phyloP scores from a whole-genome alignment of 192 early-diverging fungal genomes.

The Piromyces finnis region DNA sequence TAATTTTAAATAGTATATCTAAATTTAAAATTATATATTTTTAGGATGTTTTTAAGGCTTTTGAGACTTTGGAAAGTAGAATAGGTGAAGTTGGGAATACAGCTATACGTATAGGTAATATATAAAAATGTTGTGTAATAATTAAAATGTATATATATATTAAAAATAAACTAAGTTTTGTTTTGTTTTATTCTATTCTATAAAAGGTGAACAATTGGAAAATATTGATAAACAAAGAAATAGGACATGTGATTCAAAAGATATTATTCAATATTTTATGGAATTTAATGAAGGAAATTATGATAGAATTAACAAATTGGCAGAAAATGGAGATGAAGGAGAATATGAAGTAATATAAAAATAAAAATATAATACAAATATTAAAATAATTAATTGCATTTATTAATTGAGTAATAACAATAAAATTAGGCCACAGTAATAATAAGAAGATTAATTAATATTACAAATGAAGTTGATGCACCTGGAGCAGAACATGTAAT shows the following conservation, averaged over 20 bases:
- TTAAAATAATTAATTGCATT: background rate
- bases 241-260: conserved; percentile 69
- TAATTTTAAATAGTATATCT: no score
- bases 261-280: conserved; percentile 83
- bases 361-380: background rate
- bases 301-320: conserved; percentile 52
- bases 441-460: conserved; percentile 61
- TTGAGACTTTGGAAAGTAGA: conserved; percentile 71
- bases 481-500: conserved; percentile 41
- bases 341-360: conserved; percentile 44
- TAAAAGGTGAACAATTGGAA: conserved; percentile 86
- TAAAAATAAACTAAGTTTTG: no score
- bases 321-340: conserved; percentile 58
- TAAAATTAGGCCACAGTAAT: conserved; percentile 57
- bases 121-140: no score
- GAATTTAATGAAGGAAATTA: conserved; percentile 69
- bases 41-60: conserved; percentile 69
- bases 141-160: no score
- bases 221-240: conserved; percentile 82
- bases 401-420: background rate
- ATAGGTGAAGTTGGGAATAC: conserved; percentile 88
- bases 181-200: no score
- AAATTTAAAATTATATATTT: no score
- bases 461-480: conserved; percentile 65
- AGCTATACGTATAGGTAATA: conserved; percentile 75